phyloP scores from a whole-genome alignment of 2,329 filamentous ascomycete species.

The Knoxdaviesia capensis region DNA sequence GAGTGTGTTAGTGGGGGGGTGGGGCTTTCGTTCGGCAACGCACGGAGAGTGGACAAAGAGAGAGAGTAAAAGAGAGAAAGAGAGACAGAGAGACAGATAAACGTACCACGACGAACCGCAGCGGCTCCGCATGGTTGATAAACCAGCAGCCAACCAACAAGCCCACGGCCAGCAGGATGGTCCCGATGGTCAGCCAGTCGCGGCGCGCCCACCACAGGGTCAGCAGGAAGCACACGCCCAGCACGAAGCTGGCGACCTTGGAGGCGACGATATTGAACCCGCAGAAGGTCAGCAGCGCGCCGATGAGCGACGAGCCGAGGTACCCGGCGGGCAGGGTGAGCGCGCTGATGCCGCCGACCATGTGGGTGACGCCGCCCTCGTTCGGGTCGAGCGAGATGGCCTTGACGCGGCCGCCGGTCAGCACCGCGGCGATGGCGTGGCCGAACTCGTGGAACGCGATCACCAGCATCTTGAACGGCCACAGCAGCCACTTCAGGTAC shows the following conservation, averaged over 20 bases:
- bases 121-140: constrained; percentile 52
- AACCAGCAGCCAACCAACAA: constrained; percentile 61
- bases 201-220: constrained; percentile 65
- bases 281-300: constrained; percentile 57
- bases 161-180: constrained; percentile 48
- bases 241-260: constrained; percentile 55
- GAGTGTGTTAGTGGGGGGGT: not conserved
- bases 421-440: constrained; percentile 51
- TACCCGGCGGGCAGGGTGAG: constrained; percentile 63
- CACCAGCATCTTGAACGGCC: constrained; percentile 77
- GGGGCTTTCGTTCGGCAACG: not conserved
- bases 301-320: constrained; percentile 57
- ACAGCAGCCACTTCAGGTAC: constrained; percentile 52
- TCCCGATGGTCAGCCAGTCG: constrained; percentile 59
- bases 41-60: not conserved
- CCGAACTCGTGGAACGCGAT: constrained; percentile 71
- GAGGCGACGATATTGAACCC: constrained; percentile 66
- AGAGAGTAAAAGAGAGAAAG: not conserved
- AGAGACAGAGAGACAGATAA: constrained; percentile 1
- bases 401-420: constrained; percentile 54
- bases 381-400: constrained; percentile 36
- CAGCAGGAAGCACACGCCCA: constrained; percentile 57
- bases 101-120: constrained; percentile 49
- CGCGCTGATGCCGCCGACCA: constrained; percentile 50
- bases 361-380: constrained; percentile 61